Conservation (phyloP, 78 protist species). For the Pigoraptor vietnamica region DNA sequence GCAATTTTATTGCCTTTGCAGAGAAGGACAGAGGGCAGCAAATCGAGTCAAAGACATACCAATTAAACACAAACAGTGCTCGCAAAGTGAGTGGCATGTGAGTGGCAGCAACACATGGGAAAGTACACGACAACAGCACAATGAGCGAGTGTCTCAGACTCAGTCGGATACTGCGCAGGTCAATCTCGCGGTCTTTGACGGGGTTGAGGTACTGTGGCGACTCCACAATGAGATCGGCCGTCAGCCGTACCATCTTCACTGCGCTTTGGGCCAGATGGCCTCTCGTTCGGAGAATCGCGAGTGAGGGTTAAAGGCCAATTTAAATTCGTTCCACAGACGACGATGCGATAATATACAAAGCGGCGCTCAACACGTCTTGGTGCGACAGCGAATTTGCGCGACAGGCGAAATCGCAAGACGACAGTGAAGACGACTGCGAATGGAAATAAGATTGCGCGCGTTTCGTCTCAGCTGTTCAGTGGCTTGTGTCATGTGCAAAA, state of each 20-base stretch:
- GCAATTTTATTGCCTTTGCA: slow-evolving; percentile 66
- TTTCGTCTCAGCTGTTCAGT: not conserved
- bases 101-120: not conserved
- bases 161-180: slow-evolving; percentile 50
- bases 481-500: too few relatives aligned
- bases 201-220: slow-evolving; percentile 62
- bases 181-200: slow-evolving; percentile 70
- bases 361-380: too few relatives aligned
- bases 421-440: too few relatives aligned
- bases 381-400: not conserved
- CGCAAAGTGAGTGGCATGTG: not conserved
- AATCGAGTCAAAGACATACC: not conserved
- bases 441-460: too few relatives aligned
- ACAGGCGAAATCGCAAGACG: too few relatives aligned
- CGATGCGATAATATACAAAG: too few relatives aligned
- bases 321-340: too few relatives aligned
- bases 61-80: not conserved
- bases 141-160: not conserved
- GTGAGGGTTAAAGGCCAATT: too few relatives aligned
- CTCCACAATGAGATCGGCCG: slow-evolving; percentile 48
- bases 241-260: not conserved
- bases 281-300: too few relatives aligned
- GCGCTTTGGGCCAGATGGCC: too few relatives aligned
- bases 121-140: not conserved
- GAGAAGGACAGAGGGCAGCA: too few relatives aligned